Base-by-base conservation (phyloP, 2,329 filamentous ascomycete genomes). In the Xylariaceae sp. region DNA sequence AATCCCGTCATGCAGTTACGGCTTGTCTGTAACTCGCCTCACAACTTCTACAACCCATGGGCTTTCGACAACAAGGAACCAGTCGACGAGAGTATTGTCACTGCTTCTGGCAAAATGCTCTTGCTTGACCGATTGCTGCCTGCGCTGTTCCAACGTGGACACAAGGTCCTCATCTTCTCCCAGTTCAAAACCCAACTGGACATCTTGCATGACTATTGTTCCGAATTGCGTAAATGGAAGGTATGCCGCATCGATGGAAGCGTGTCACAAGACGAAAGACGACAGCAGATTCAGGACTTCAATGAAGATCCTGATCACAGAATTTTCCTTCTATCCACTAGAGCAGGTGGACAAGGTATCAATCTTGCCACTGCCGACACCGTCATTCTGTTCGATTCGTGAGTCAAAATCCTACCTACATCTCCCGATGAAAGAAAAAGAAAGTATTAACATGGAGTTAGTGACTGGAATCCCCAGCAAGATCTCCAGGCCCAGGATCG, bases 1-100 rank as follows among this genome's bases (percentile, higher is more conserved):
- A 99, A 99, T 66, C 89, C 92, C 0, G 76, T 97, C 17, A 91
- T 96, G 80, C 94, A 99, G 72, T 84, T 96, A 2, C 88, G 94
- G 0, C 82, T 97, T 0, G 91, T 90, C 9, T 97, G 94, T 74
- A 96, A 99, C 73, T 90, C 87, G 0, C 94, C 94, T 0, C 92
- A 97, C 74, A 96, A 97, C 71, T 97, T 99, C 73, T 97, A 96
- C 75, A 95, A 92, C 71, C 93, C 94, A 0, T 97, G 93, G 83
- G 80, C 83, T 0, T 78, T 79, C 4, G 80, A 83, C 13, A 79
- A 82, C 1, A 81, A 82, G 4, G 73, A 81, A 0, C 77, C 82
- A 0, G 77, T 91, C 0, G 92, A 97, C 68, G 89, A 95, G 70
- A 88, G 83, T 1, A 83, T 99, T 4, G 84, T 99, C 39, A 93